Evolutionary conservation across 2,329 filamentous ascomycete genomes (phyloP), one percentile per base, ranked within the genome.

Genomic region (Cladosporium halotolerans): DNA sequence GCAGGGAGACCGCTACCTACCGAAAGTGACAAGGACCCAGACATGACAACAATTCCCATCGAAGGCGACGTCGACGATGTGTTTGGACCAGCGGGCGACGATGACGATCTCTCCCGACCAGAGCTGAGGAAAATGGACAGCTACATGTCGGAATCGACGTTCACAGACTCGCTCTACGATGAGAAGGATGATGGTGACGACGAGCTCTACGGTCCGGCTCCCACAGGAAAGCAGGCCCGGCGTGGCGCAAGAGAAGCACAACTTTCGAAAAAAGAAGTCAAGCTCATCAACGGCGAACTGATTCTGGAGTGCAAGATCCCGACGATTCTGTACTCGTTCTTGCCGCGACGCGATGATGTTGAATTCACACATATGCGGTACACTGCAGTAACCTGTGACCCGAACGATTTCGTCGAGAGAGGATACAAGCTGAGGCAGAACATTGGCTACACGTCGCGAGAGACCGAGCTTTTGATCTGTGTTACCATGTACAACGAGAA

Each of bases 401-500:
- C 0, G 14, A 91, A 96, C 69, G 90, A 97, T 68, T 97, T 95
- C 64, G 87, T 90, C 3, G 79, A 85, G 7, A 82, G 85, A 57
- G 92, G 91, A 1, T 99, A 96, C 76, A 93, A 95, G 67, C 75
- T 99, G 64, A 86, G 93, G 51, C 93, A 97, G 71, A 89, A 88
- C 66, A 89, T 96, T 56, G 90, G 90, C 43, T 80, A 76, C 54
- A 95, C 88, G 1, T 77, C 84, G 28, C 83, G 93, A 58, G 91
- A 97, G 70, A 97, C 92, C 0, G 93, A 99, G 71, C 76, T 99
- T 8, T 92, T 97, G 69, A 95, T 99, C 63, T 96, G 91, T 68
- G 78, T 99, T 57, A 99, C 93, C 63, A 97, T 97, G 93, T 97
- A 96, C 76, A 99, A 99, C 71, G 93, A 99, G 72, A 88, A 96